Evolutionary conservation across 225 moss, liverwort and hornwort genomes (phyloP).

Genomic region (Sphagnum tenellum): DNA sequence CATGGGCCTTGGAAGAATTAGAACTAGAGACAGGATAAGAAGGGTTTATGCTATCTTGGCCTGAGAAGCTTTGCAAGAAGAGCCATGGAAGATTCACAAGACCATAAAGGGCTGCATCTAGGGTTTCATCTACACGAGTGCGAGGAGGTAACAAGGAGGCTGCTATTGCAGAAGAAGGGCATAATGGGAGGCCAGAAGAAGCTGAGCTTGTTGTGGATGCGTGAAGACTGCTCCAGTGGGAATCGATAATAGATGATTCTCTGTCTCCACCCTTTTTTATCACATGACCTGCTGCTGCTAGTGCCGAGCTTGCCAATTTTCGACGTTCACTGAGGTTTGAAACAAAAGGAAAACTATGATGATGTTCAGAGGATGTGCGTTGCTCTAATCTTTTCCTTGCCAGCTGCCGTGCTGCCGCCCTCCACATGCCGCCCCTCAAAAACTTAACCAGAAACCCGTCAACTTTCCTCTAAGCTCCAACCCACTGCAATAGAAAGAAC

Average conservation of each 20-base stretch:
- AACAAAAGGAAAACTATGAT: conserved; percentile 20
- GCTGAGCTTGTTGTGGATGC: not conserved
- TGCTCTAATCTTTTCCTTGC: conserved; percentile 23
- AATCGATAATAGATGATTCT: conserved; percentile 17
- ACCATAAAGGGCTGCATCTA: conserved; percentile 69
- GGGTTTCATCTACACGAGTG: conserved; percentile 48
- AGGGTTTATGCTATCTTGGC: conserved; percentile 19
- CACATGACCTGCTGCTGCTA: conserved; percentile 22
- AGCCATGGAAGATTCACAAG: conserved; percentile 86
- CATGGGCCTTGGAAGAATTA: conserved; percentile 8
- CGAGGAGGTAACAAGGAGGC: conserved; percentile 1
- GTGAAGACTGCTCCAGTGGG: conserved; percentile 16
- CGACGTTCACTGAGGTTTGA: conserved; percentile 24
- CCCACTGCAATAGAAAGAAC: no score
- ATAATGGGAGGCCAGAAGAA: conserved; percentile 1
- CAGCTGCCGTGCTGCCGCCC: conserved; percentile 47
- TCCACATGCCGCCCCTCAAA: conserved; percentile 45
- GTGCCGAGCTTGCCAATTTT: conserved; percentile 39
- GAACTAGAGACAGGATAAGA: conserved; percentile 13
- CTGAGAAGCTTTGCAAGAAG: conserved; percentile 35
- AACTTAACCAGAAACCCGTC: no score
- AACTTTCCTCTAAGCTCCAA: no score
- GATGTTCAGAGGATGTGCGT: conserved; percentile 16
- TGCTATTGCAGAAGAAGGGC: conserved; percentile 3
- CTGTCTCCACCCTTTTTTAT: conserved; percentile 28